Evolutionary conservation across 73 alveolate genomes (phyloP).

Genomic region (Halteria grandinella): DNA sequence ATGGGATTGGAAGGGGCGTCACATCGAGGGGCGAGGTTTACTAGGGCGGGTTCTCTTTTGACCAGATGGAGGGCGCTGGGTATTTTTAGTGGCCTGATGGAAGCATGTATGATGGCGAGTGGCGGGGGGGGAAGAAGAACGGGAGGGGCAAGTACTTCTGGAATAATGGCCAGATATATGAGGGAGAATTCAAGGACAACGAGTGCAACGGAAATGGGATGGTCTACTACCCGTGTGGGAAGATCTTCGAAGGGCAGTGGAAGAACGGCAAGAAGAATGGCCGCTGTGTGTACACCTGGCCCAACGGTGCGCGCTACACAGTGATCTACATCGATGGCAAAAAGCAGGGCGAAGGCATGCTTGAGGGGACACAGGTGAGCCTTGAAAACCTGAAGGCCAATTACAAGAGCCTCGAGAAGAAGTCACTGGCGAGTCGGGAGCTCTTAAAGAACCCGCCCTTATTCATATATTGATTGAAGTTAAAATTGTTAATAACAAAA

Average conservation of each 20-base stretch:
- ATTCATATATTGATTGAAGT: neutral
- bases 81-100: constrained; percentile 53
- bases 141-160: constrained; percentile 60
- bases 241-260: constrained; percentile 52
- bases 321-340: constrained; percentile 60
- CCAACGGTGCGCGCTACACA: constrained; percentile 53
- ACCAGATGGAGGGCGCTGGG: constrained; percentile 61
- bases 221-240: constrained; percentile 46
- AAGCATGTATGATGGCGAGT: constrained; percentile 57
- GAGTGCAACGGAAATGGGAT: constrained; percentile 58
- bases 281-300: constrained; percentile 31
- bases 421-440: constrained; percentile 9
- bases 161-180: constrained; percentile 67
- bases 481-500: neutral
- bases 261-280: constrained; percentile 56
- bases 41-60: constrained; percentile 45
- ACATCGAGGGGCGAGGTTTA: constrained; percentile 56
- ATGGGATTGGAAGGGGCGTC: constrained; percentile 59
- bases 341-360: constrained; percentile 60
- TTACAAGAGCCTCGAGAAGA: constrained; percentile 30
- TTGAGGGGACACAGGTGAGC: constrained; percentile 40
- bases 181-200: constrained; percentile 68
- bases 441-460: neutral
- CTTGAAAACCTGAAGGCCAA: constrained; percentile 28
- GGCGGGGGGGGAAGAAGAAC: constrained; percentile 27